Evolutionary conservation across 305 asterid species (phyloP).

Genomic region (Euphrasia arctica): DNA sequence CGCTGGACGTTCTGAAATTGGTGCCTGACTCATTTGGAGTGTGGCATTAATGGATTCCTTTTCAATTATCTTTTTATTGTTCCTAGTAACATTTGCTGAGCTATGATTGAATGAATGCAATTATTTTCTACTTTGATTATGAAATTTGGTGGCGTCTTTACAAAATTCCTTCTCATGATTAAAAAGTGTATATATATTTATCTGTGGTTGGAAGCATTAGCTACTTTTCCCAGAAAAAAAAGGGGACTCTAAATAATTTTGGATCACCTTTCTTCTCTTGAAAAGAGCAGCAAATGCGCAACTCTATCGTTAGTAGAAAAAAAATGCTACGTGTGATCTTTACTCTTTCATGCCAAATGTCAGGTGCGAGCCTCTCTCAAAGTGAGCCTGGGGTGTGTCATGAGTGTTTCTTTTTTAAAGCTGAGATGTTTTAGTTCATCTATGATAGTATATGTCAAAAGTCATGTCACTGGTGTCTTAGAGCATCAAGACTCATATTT

Average conservation of each 20-base stretch:
- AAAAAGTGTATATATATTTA: neutral
- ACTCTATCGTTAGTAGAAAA: neutral
- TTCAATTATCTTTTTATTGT: slow-evolving; percentile 1
- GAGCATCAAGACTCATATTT: neutral
- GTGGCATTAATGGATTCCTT: neutral
- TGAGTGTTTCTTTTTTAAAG: neutral
- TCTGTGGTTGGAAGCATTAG: slow-evolving; percentile 7
- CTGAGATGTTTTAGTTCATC: neutral
- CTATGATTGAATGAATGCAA: slow-evolving; percentile 6
- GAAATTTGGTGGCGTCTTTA: neutral
- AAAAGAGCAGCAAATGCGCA: neutral
- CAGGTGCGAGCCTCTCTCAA: neutral
- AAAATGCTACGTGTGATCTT: neutral
- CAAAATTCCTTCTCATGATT: neutral
- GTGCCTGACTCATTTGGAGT: neutral
- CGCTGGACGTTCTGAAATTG: too few relatives aligned
- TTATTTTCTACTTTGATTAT: neutral
- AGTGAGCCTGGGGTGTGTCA: neutral
- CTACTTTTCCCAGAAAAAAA: neutral
- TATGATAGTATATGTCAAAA: neutral
- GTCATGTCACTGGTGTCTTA: neutral
- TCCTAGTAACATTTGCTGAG: slow-evolving; percentile 17
- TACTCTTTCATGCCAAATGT: neutral
- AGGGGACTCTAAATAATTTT: neutral
- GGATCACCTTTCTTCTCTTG: neutral